Base-by-base conservation (phyloP, 306 rosid species). In the Clitoria ternatea region DNA sequence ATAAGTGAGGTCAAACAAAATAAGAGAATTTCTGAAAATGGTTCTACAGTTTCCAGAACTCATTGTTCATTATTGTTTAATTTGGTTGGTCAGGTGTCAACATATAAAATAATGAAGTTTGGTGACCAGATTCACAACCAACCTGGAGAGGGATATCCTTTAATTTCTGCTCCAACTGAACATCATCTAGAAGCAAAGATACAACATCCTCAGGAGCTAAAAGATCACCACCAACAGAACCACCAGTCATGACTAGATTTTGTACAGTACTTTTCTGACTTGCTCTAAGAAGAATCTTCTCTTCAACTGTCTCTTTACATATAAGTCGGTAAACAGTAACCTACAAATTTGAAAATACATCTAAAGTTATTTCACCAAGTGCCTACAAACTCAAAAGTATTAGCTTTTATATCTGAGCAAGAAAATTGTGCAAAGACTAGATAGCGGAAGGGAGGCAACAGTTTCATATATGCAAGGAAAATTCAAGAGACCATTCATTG, bases 191-290 rank as follows among this genome's bases (percentile, higher is more conserved):
- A 83, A 94, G 97, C 82, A 94, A 77, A 30, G 99, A 94, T 37
- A 94, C 95, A 8, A 94, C 97, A 75, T 94, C 99, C 85, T 94
- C 99, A 3, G 99, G 97, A 73, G 96, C 99, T 92, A 94, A 72
- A 69, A 94, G 83, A 76, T 94, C 99, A 67, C 98, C 98, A 70
- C 90, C 97, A 68, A 91, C 95, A 83, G 95, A 96, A 64, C 99
- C 99, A 63, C 99, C 99, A 1, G 93, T 91, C 97, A 94, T 94
- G 70, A 94, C 97, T 75, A 94, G 99, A 88, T 94, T 92, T 81
- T 94, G 99, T 42, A 94, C 99, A 43, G 99, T 89, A 63, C 86
- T 94, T 87, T 94, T 94, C 79, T 94, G 99, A 78, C 95, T 87
- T 29, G 99, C 99, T 85, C 97, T 85, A 29, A 82, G 96, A 80